Evolutionary conservation across 176 grass and related monocot species (phyloP), one percentile per base, ranked within the genome.

Genomic region (Oryza nivara): DNA sequence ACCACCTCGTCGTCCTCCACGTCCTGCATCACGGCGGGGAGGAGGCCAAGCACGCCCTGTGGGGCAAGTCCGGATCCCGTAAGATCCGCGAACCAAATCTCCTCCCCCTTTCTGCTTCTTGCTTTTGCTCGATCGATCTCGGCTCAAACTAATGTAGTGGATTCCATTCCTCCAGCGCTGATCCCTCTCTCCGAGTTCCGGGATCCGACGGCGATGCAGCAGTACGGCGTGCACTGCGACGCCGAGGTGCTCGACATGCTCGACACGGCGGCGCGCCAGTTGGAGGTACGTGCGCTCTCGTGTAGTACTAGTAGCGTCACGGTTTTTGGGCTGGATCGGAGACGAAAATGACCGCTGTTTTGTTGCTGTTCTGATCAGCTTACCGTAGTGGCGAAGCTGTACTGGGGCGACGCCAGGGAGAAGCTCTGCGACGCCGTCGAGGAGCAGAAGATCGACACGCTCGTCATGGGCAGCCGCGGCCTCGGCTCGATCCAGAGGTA

Each of bases 361-460:
- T 4, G 5, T 68, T 70, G 34, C 58, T 70, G 12, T 16, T 44
- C 68, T 60, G 43, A 75, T 56, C 82, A 97, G 92, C 90, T 86
- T 0, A 90, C 54, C 40, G 86, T 97, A 44, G 78, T 95, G 75
- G 75, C 87, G 3, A 97, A 97, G 90, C 67, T 97, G 46, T 93
- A 95, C 88, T 95, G 95, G 95, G 95, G 95, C 51, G 95, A 97
- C 80, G 86, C 95, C 72, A 93, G 95, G 88, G 95, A 97, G 87
- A 95, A 91, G 82, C 90, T 97, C 70, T 92, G 90, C 85, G 84
- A 95, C 9, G 92, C 88, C 7, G 89, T 80, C 17, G 90, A 86
- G 75, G 95, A 95, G 60, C 79, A 88, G 58, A 87, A 73, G 85
- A 86, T 97, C 63, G 90, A 95, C 83, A 65, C 68, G n/a, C 72